Evolutionary conservation across 2,329 filamentous ascomycete species (phyloP).

Genomic region (Colletotrichum sp.): DNA sequence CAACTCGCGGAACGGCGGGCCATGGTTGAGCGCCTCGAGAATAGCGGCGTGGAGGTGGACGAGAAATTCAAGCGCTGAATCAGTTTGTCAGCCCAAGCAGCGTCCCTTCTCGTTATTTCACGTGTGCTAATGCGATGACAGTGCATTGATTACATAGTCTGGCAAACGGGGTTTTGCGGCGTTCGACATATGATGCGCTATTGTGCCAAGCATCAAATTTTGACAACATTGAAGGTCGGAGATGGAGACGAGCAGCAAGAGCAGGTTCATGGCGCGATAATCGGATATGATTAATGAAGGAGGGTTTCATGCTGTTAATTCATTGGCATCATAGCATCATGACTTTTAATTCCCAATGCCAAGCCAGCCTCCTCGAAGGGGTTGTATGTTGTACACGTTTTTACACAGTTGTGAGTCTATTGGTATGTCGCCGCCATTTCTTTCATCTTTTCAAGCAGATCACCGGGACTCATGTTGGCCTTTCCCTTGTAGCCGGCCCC

Average conservation of each 20-base stretch:
- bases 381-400: conserved; percentile 5
- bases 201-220: conserved; percentile 8
- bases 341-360: not conserved
- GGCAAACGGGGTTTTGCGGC: not conserved
- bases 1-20: conserved; percentile 63
- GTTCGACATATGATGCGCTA: not conserved
- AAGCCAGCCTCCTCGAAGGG: not conserved
- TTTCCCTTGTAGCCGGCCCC: conserved; percentile 28
- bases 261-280: not conserved
- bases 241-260: not conserved
- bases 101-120: not conserved
- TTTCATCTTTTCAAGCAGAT: conserved; percentile 50
- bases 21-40: conserved; percentile 64
- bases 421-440: conserved; percentile 53
- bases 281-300: not conserved
- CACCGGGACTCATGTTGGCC: conserved; percentile 47
- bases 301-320: not conserved
- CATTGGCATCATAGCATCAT: not conserved
- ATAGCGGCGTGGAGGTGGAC: conserved; percentile 61
- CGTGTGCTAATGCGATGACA: not conserved
- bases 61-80: conserved; percentile 49
- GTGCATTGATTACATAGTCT: not conserved
- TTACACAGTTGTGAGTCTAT: conserved; percentile 32
- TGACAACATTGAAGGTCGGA: not conserved
- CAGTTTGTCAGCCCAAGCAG: not conserved